A percentile compares a stretch with the other conserved stretches of the same genome.
phyloP scores from a whole-genome alignment of 1,284 basidiomycete genomes.

The Sutorius eximius region DNA sequence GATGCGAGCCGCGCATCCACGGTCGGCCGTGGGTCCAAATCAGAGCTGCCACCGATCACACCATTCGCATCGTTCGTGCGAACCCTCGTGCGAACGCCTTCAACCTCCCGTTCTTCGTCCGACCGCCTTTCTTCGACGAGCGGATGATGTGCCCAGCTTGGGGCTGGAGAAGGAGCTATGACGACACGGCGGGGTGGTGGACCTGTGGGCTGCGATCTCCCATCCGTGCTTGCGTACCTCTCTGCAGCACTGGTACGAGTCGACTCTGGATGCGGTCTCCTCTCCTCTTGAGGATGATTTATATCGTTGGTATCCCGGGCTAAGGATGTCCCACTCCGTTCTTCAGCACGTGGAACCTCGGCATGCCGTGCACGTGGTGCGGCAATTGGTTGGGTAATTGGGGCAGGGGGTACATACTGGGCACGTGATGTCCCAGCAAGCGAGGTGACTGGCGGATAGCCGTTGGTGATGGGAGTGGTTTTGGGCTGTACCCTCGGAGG shows the following conservation, averaged over 20 bases:
- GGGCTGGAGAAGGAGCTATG: slow-evolving; percentile 24
- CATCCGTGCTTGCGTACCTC: slow-evolving; percentile 10
- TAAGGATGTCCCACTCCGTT: slow-evolving; percentile 16
- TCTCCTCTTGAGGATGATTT: slow-evolving; percentile 14
- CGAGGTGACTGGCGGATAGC: slow-evolving; percentile 11
- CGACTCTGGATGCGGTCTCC: slow-evolving; percentile 13
- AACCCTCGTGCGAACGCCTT: slow-evolving; percentile 3
- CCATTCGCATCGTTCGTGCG: slow-evolving; percentile 16
- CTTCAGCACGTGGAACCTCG: slow-evolving; percentile 24
- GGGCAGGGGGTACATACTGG: slow-evolving; percentile 10
- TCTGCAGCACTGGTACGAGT: slow-evolving; percentile 8
- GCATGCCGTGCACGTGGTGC: slow-evolving; percentile 24
- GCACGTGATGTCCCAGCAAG: slow-evolving; percentile 15
- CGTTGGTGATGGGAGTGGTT: slow-evolving; percentile 4
- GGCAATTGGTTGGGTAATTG: slow-evolving; percentile 16
- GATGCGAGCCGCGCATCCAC: slow-evolving; percentile 27
- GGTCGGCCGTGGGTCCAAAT: slow-evolving; percentile 2
- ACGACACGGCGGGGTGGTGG: slow-evolving; percentile 7
- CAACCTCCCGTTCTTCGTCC: slow-evolving; percentile 32
- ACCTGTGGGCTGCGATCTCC: slow-evolving; percentile 12
- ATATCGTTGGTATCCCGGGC: slow-evolving; percentile 13
- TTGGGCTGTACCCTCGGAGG: slow-evolving; percentile 20
- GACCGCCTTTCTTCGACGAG: slow-evolving; percentile 32
- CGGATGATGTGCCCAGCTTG: slow-evolving; percentile 33
- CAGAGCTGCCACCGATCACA: not conserved